These are phyloP conservation scores for Infundibulicybe gibba DNA, from an alignment of 768 basidiomycete genomes.

Conservation along the genomic window DNA sequence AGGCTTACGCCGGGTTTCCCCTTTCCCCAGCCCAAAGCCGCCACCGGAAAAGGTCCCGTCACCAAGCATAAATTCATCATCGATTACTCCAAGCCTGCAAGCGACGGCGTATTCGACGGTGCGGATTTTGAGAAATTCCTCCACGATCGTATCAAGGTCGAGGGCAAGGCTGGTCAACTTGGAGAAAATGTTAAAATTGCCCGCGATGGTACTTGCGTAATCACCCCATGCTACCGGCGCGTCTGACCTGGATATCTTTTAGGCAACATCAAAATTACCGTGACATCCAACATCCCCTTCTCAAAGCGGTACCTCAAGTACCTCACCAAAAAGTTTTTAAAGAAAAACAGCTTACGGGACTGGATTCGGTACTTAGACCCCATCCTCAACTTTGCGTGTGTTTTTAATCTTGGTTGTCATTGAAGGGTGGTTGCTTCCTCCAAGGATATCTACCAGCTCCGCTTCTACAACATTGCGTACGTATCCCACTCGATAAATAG, in stretches of 20 bases:
- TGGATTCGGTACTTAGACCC: constrained; percentile 75
- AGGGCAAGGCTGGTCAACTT: constrained; percentile 88
- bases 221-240: no score
- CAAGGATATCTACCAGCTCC: constrained; percentile 92
- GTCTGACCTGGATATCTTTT: background rate
- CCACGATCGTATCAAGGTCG: constrained; percentile 92
- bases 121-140: constrained; percentile 80
- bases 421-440: constrained; percentile 86
- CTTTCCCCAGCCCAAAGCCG: constrained; percentile 51
- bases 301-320: constrained; percentile 99
- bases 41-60: constrained; percentile 48
- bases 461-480: constrained; percentile 92
- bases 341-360: constrained; percentile 94
- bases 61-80: constrained; percentile 77
- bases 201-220: constrained; percentile 67
- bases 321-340: constrained; percentile 98
- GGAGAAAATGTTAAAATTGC: constrained; percentile 85
- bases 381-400: background rate
- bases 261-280: constrained; percentile 81
- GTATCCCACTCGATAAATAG: constrained; percentile 19
- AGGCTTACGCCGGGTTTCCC: constrained; percentile 60
- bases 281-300: constrained; percentile 84
- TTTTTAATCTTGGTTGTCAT: constrained; percentile 5
- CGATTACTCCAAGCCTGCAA: constrained; percentile 82
- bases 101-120: constrained; percentile 51